Conservation (phyloP, 306 rosid genomes). For the Oemleria cerasiformis region DNA sequence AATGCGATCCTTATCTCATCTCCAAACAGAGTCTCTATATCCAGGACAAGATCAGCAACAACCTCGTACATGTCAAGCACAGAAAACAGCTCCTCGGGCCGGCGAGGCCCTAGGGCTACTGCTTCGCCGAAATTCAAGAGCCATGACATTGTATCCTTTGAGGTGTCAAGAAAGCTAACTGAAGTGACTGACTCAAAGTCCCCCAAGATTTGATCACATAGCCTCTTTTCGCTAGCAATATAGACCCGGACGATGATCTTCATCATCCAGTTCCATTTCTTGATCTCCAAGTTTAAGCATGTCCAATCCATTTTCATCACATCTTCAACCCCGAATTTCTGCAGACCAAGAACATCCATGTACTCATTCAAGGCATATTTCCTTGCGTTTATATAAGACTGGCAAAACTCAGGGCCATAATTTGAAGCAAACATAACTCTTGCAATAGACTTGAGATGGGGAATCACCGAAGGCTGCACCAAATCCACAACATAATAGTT, state of each 20-base stretch:
- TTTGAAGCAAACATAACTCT: conserved; percentile 54
- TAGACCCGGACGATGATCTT: conserved; percentile 49
- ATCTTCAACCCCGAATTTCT: conserved; percentile 46
- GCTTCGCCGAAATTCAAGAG: conserved; percentile 63
- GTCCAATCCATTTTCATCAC: conserved; percentile 54
- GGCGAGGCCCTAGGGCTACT: conserved; percentile 37
- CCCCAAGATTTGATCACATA: conserved; percentile 50
- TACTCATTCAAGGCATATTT: conserved; percentile 55
- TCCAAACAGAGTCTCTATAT: conserved; percentile 39
- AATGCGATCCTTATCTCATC: conserved; percentile 48
- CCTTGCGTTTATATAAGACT: conserved; percentile 39
- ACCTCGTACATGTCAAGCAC: conserved; percentile 66
- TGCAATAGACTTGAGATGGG: conserved; percentile 57
- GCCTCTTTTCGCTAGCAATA: conserved; percentile 49
- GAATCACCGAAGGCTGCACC: conserved; percentile 41
- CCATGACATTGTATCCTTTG: conserved; percentile 33
- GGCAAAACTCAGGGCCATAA: conserved; percentile 54
- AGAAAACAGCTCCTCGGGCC: conserved; percentile 51
- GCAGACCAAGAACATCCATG: conserved; percentile 40
- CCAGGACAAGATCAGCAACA: conserved; percentile 37
- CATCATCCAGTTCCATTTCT: conserved; percentile 48
- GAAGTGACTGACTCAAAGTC: conserved; percentile 36
- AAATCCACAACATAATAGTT: conserved; percentile 30
- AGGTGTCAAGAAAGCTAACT: conserved; percentile 45
- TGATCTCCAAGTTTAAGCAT: conserved; percentile 41